Base-by-base conservation (phyloP, 2,329 filamentous ascomycete genomes). In the Septoria linicola region DNA sequence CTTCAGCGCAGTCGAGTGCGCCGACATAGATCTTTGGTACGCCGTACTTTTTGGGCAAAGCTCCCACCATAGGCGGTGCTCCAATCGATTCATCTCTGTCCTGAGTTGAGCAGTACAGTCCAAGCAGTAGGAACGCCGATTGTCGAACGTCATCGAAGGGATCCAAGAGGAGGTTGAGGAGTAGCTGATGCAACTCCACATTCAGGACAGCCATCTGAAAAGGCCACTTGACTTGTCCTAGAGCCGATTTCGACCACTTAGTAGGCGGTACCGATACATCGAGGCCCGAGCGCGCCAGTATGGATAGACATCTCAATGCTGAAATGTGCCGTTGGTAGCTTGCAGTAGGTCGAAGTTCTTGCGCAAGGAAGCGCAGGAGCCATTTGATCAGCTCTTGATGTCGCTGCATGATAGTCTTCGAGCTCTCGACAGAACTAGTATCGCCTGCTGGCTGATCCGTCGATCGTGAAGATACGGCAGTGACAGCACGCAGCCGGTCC, bases 321-420 rank as follows among this genome's bases (percentile, higher is more conserved):
- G 87, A 88, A 40, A 91, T 87, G 60, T 96, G 92, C 5, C 90
- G 82, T 66, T 95, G 91, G 65, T 97, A 99, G 8, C 91, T 93
- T 13, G 88, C 83, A 1, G 87, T 91, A 2, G 90, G 84, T 2
- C 82, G 80, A 17, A 99, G 73, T 62, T 97, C 90, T 31, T 75
- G 73, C 46, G 82, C 78, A 4, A 96, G 69, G 59, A 95, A 93
- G 1, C 72, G 64, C 1, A 88, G 62, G 64, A 92, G 95, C 83
- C 87, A 91, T 1, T 68, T 66, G n/a, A 95, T 60, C 62, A 95
- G 96, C 11, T 51, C 39, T 41, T 36, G 54, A 46, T 63, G 59
- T 5, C 41, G 31, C 8, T 46, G 8, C 2, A 60, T 31, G 6
- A 36, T 19, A 21, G 20, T 34, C 11, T 44, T 21, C 21, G 36